Base-by-base conservation (phyloP, 345 rosid genomes). In the Syzygium jambos region DNA sequence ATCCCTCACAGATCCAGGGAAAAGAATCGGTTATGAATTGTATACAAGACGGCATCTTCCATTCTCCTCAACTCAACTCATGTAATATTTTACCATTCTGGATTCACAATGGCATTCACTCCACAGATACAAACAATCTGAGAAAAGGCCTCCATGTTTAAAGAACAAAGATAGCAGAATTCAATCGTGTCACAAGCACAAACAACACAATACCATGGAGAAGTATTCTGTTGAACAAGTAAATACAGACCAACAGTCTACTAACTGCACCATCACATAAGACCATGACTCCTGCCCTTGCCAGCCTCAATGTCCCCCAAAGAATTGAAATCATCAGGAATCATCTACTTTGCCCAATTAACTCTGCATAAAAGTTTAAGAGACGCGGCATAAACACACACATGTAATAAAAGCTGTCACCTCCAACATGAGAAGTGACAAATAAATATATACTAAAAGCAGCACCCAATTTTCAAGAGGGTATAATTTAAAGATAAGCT, bases 331-430 rank as follows among this genome's bases (percentile, higher is more conserved):
- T 38, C 82, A 73, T 73, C 82, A 38, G 82, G 49, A 73, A 73
- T 43, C 82, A 38, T 38, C 82, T 5, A 73, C 82, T 73, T 38
- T 84, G 63, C 49, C 59, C n/a, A 52, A 84, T 55, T 88, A 89
- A 49, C 86, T 91, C 92, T 91, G 92, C 90, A 87, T 25, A 53
- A 73, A 38, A 73, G 82, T 73, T 73, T 4, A 73, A 38, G 49
- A 19, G 49, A 73, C 3, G 14, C 11, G 15, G 49, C 82, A 73
- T 73, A 11, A 38, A 38, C 82, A 21, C 82, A 73, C 15, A 73
- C 19, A 73, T 38, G 49, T 34, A 49, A 38, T 49, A 38, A 55
- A 73, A 38, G 41, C 25, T 38, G 49, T 38, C 27, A 38, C 82
- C 49, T 19, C 25, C 5, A 49, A 73, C 27, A 73, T 9, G 27